Base-by-base conservation (phyloP, 1,284 basidiomycete genomes). In the Cutaneotrichosporon arboriforme region DNA sequence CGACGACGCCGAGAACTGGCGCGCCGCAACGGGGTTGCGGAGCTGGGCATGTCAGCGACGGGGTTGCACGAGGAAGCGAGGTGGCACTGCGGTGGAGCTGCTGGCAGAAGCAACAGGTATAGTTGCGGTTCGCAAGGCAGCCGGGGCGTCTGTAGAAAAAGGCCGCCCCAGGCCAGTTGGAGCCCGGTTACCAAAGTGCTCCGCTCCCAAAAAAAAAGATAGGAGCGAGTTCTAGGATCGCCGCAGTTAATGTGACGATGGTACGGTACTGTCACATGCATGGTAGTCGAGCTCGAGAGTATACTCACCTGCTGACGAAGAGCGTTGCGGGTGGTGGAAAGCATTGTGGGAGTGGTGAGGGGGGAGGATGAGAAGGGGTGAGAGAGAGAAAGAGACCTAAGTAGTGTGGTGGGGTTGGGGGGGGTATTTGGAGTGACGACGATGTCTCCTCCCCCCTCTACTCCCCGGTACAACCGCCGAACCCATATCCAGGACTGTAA, bases 1-100 rank as follows among this genome's bases (percentile, higher is more conserved):
- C 40, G 64, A 63, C 46, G 84, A 76, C 49, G 81, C 79, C 37
- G 87, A 74, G 63, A 76, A 77, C 23, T 68, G 65, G 52, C 76
- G 68, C 40, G 70, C 68, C 48, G 45, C 47, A 51, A 75, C 55
- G 49, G 63, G 53, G 22, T 49, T 33, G 50, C 56, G 56, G 35
- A 56, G 47, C 51, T 52, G 49, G 35, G 42, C 15, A 15, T 22
- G 41, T 44, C 15, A 38, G 40, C 18, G 22, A 34, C 13, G 4
- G 26, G 4, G 26, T n/a, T 4, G 40, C 34, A 44, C 2, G 13
- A 13, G n/a, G n/a, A 17, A 15, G 15, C 5, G 12, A 12, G 35
- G 41, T 12, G 22, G 17, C 10, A 23, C 12, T 12, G 21, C 10
- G 12, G 41, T 20, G 17, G 23, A 18, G 49, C 42, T 17, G 17